phyloP scores from a whole-genome alignment of 495 filamentous ascomycete species.

The Chaetomidium leptoderma region DNA sequence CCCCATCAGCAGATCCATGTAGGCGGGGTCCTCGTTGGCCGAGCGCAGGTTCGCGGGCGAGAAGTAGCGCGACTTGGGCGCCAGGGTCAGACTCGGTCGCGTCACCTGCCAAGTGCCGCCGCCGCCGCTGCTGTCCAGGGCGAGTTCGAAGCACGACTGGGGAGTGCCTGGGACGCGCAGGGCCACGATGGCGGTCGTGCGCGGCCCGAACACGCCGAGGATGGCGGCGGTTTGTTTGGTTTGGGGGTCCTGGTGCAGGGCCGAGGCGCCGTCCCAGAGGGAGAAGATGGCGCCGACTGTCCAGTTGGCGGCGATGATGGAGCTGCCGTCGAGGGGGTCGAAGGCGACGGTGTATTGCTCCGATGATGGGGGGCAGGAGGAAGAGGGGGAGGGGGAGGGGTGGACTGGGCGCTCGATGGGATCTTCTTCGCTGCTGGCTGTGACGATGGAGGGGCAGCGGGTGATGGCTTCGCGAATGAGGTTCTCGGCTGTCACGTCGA shows the following conservation, averaged over 20 bases:
- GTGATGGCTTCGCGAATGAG: slow-evolving; percentile 41
- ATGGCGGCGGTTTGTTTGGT: slow-evolving; percentile 43
- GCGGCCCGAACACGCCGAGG: slow-evolving; percentile 49
- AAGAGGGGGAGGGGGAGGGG: background rate
- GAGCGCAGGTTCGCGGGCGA: slow-evolving; percentile 52
- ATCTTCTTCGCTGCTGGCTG: slow-evolving; percentile 52
- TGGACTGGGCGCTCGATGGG: slow-evolving; percentile 38
- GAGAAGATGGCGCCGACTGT: slow-evolving; percentile 51
- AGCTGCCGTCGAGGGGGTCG: slow-evolving; percentile 52
- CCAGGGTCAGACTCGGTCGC: slow-evolving; percentile 30
- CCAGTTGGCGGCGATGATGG: slow-evolving; percentile 53
- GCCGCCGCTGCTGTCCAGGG: slow-evolving; percentile 28
- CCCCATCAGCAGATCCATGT: slow-evolving; percentile 39
- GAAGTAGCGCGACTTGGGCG: slow-evolving; percentile 44
- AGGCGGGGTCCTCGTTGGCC: slow-evolving; percentile 39
- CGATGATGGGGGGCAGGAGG: background rate
- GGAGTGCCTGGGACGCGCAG: slow-evolving; percentile 34
- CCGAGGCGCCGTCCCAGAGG: slow-evolving; percentile 46
- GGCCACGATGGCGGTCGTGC: slow-evolving; percentile 48
- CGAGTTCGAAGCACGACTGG: slow-evolving; percentile 42
- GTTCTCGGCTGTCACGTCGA: slow-evolving; percentile 49
- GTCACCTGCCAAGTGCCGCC: slow-evolving; percentile 32
- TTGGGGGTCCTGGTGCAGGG: slow-evolving; percentile 35
- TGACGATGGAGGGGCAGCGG: slow-evolving; percentile 38
- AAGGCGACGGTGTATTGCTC: slow-evolving; percentile 54